phyloP scores from a whole-genome alignment of 306 rosid species.

The Morella rubra region DNA sequence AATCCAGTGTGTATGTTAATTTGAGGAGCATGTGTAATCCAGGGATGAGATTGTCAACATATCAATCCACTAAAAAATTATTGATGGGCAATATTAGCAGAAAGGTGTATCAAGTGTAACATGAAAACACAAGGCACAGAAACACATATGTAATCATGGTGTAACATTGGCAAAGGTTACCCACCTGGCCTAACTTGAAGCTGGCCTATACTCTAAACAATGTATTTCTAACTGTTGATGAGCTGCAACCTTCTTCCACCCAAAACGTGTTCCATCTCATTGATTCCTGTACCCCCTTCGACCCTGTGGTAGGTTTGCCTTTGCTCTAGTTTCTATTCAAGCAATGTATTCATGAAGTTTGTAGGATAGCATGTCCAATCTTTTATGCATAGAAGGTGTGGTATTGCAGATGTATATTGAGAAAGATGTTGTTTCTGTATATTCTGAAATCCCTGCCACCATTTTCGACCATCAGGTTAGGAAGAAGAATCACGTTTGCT shows the following conservation, averaged over 20 bases:
- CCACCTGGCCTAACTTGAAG: background rate
- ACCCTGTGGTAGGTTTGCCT: background rate
- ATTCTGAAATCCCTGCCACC: background rate
- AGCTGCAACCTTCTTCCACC: background rate
- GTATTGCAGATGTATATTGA: background rate
- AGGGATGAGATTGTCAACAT: background rate
- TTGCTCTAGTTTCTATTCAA: background rate
- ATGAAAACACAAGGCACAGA: background rate
- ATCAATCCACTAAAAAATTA: background rate
- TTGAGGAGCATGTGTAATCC: background rate
- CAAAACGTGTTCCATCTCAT: background rate
- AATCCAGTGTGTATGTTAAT: background rate
- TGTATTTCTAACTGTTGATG: background rate
- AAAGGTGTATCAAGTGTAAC: background rate
- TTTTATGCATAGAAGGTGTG: background rate
- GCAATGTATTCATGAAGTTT: background rate
- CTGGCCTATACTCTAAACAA: background rate
- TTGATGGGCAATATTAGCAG: background rate
- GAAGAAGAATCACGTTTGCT: background rate
- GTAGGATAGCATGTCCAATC: background rate
- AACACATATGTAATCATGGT: background rate
- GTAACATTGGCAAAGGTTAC: background rate
- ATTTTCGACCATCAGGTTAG: background rate
- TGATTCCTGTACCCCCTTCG: background rate
- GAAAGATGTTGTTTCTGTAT: background rate